Evolutionary conservation across 352 stramenopile species (phyloP).

Genomic region (Pythium sukuiense): DNA sequence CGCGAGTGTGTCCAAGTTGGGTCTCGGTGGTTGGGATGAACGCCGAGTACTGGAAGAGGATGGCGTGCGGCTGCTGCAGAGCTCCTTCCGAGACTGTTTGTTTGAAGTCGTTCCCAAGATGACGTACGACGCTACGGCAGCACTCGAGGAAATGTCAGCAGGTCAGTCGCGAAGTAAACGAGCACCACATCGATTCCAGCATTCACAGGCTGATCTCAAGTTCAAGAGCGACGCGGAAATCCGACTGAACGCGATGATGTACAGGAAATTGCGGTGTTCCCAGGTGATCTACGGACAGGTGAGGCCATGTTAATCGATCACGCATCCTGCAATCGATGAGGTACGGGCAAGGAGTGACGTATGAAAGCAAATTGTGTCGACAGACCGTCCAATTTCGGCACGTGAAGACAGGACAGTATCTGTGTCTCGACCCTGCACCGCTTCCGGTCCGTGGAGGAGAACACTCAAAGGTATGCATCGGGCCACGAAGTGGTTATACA

Average conservation of each 20-base stretch:
- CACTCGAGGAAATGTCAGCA: constrained; percentile 29
- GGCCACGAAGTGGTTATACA: too few species aligned
- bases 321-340: too few species aligned
- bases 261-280: constrained; percentile 59
- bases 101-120: constrained; percentile 78
- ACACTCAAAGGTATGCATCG: constrained; percentile 40
- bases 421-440: constrained; percentile 46
- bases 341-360: too few species aligned
- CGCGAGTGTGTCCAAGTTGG: constrained; percentile 33
- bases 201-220: constrained; percentile 44
- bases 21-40: constrained; percentile 46
- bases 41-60: constrained; percentile 37
- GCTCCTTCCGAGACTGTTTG: constrained; percentile 63
- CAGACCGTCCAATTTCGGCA: constrained; percentile 67
- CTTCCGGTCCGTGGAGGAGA: constrained; percentile 55
- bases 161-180: not conserved
- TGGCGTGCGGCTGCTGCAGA: constrained; percentile 41
- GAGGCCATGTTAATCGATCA: not conserved
- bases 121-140: constrained; percentile 65
- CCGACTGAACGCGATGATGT: constrained; percentile 68
- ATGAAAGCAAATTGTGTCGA: not conserved
- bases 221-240: constrained; percentile 73
- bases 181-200: constrained; percentile 7
- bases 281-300: constrained; percentile 74
- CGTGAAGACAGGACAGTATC: constrained; percentile 58